Conservation (phyloP, 768 basidiomycete species). For the Auriculariales sp. region DNA sequence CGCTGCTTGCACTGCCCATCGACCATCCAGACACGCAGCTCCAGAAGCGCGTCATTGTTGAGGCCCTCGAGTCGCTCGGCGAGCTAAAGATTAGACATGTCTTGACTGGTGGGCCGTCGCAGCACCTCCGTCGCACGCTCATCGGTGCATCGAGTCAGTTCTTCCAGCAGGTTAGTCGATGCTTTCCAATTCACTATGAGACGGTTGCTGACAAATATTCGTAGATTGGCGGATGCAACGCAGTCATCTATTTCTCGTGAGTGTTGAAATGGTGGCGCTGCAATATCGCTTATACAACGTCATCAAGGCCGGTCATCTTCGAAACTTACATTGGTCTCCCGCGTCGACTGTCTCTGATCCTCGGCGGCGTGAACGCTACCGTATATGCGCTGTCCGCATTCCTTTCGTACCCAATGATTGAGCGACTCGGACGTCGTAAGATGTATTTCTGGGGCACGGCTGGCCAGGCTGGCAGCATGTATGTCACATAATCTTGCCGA, state of each 20-base stretch:
- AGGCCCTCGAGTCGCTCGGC: slow-evolving; percentile 15
- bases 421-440: slow-evolving; percentile 26
- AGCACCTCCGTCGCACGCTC: slow-evolving; percentile 19
- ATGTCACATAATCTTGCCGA: too few relatives aligned
- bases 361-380: neutral
- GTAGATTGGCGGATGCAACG: slow-evolving; percentile 27
- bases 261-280: too few relatives aligned
- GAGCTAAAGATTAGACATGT: neutral
- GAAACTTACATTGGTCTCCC: neutral
- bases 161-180: slow-evolving; percentile 32
- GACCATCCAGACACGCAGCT: slow-evolving; percentile 11
- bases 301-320: neutral
- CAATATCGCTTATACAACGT: neutral
- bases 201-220: too few relatives aligned
- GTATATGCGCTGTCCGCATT: slow-evolving; percentile 5
- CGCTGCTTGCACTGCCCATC: slow-evolving; percentile 7
- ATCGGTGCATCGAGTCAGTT: slow-evolving; percentile 27
- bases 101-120: slow-evolving; percentile 15
- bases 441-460: slow-evolving; percentile 27
- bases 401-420: slow-evolving; percentile 18
- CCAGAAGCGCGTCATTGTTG: slow-evolving; percentile 17
- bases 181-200: too few relatives aligned
- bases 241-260: slow-evolving; percentile 28
- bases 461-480: slow-evolving; percentile 25
- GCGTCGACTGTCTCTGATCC: neutral